Base-by-base conservation (phyloP, 2,329 filamentous ascomycete genomes). In the Monilinia laxa region DNA sequence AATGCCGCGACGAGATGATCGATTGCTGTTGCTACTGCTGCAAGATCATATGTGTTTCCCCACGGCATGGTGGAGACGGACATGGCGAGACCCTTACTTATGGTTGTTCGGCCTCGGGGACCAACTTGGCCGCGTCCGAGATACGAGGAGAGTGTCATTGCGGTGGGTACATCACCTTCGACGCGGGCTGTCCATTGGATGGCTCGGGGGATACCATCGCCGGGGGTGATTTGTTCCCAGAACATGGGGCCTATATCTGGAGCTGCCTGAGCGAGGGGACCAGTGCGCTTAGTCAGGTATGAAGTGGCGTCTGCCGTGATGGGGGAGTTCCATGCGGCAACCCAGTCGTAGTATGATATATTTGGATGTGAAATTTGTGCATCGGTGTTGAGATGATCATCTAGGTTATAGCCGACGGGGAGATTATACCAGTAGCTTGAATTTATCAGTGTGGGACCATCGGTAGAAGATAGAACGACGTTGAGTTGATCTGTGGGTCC, bases 151-250 rank as follows among this genome's bases (percentile, higher is more conserved):
- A 87, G 80, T 18, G 71, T 75, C 72, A 76, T 75, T 12, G 72
- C 69, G n/a, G 73, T 69, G 6, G 70, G 69, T 18, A 67, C 62
- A 1, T 73, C 73, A 2, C 73, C 83, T 70, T 89, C 87, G 35
- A 89, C 86, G 70, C 87, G 83, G 54, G 86, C 83, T 12, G 87
- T 90, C 81, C 85, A 90, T 74, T 90, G 87, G 23, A 90, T 79
- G 71, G 88, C 85, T 57, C 87, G 82, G 11, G 83, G 82, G 65
- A 87, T 83, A 35, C 86, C 86, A 71, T 91, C 87, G 2, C 77
- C 76, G 35, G 82, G 82, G 42, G 75, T 78, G 73, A 88, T 82
- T 68, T 86, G 82, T 69, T 88, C 85, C 81, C 83, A 88, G 75
- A 83, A 84, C 76, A 87, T 80, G 31, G 86, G 83, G 0, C 86